phyloP scores from a whole-genome alignment of 768 basidiomycete species.

The Panaeolus papilionaceus region DNA sequence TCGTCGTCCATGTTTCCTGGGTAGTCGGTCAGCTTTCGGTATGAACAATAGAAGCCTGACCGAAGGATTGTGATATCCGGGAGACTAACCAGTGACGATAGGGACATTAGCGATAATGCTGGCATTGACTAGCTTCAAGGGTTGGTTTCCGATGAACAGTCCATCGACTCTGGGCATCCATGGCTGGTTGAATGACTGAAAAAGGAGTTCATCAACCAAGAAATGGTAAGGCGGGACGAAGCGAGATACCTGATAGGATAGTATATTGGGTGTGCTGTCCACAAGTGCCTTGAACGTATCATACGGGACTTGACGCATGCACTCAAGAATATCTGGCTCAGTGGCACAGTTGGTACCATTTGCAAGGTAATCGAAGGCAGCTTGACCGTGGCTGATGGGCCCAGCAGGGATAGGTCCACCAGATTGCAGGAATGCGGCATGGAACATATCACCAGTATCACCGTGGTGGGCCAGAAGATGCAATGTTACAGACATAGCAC shows the following conservation, averaged over 20 bases:
- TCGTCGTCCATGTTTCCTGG: slow-evolving; percentile 48
- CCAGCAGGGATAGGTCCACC: slow-evolving; percentile 16
- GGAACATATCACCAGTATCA: slow-evolving; percentile 44
- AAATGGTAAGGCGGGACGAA: too few species aligned
- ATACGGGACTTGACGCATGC: slow-evolving; percentile 47
- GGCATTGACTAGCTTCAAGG: slow-evolving; percentile 43
- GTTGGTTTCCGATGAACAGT: slow-evolving; percentile 41
- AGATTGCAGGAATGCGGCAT: slow-evolving; percentile 45
- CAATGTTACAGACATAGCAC: slow-evolving; percentile 52
- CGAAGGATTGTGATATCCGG: too few species aligned
- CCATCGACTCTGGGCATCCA: slow-evolving; percentile 47
- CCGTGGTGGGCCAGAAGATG: slow-evolving; percentile 51
- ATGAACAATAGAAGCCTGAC: too few species aligned
- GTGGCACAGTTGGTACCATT: slow-evolving; percentile 40
- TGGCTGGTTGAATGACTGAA: slow-evolving; percentile 37
- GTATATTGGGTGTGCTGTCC: slow-evolving; percentile 35
- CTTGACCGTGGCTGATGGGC: slow-evolving; percentile 19
- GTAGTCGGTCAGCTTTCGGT: slow-evolving; percentile 20
- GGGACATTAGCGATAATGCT: slow-evolving; percentile 54
- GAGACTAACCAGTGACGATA: slow-evolving; percentile 43
- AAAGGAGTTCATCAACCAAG: slow-evolving; percentile 35
- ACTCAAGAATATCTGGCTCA: slow-evolving; percentile 43
- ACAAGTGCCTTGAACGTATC: slow-evolving; percentile 35
- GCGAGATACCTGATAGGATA: slow-evolving; percentile 32
- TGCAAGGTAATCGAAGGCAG: slow-evolving; percentile 49